Percentiles rank a stretch among this genome's conserved stretches.
Conservation (phyloP, 805 yeast species). For the Starmerella lactis-condensi region DNA sequence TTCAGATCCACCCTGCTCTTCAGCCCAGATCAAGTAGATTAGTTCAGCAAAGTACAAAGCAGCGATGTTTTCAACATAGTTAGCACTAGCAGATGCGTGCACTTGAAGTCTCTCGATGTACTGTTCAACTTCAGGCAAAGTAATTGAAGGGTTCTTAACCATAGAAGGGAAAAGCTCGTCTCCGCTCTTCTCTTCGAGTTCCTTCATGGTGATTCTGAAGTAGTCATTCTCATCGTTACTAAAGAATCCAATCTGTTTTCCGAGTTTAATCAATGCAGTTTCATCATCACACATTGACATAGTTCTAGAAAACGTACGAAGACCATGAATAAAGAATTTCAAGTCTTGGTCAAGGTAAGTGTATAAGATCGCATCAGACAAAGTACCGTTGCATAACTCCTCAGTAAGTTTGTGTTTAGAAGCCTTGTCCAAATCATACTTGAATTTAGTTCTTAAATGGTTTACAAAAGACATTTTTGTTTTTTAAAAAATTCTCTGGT, state of each 20-base stretch:
- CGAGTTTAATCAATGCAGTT: slow-evolving; percentile 3
- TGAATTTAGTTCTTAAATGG: background rate
- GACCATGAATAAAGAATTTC: slow-evolving; percentile 6
- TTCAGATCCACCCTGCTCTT: slow-evolving; percentile 4
- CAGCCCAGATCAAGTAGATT: slow-evolving; percentile 11
- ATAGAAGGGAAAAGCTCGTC: slow-evolving; percentile 1
- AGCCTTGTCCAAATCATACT: slow-evolving; percentile 1
- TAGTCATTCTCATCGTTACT: slow-evolving; percentile 8
- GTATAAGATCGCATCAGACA: slow-evolving; percentile 4
- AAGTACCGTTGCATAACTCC: slow-evolving; percentile 9
- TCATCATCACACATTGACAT: slow-evolving; percentile 7
- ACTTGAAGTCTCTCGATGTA: slow-evolving; percentile 2
- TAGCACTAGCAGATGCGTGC: background rate
- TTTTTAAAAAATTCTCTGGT: too few species aligned
- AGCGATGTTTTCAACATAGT: slow-evolving; percentile 7
- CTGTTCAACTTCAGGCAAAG: slow-evolving; percentile 3
- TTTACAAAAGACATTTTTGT: slow-evolving; percentile 1
- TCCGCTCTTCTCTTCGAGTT: background rate
- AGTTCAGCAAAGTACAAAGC: slow-evolving; percentile 10
- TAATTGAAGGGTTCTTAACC: background rate
- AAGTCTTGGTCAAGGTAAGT: slow-evolving; percentile 9
- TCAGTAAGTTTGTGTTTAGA: slow-evolving; percentile 5
- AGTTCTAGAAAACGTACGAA: slow-evolving; percentile 6
- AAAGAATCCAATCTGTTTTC: slow-evolving; percentile 9
- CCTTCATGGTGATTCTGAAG: slow-evolving; percentile 6